These are phyloP conservation scores for Nakaseomyces delphensis DNA, from an alignment of 1,139 yeast species.

Conservation along the genomic window DNA sequence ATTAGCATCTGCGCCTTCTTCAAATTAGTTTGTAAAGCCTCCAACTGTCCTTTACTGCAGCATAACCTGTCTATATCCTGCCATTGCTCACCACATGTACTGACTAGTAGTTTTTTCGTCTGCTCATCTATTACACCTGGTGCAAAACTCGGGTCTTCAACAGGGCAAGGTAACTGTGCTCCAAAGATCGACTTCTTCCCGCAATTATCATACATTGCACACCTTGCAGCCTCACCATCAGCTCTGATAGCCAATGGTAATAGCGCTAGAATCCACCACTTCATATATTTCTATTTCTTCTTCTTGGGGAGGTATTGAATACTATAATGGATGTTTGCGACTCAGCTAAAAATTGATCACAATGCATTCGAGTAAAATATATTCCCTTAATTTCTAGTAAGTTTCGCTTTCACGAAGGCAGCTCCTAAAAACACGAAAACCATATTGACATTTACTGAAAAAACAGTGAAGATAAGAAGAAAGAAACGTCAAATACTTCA, in stretches of 20 bases:
- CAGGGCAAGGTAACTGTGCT: slow-evolving; percentile 67
- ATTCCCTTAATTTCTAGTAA: too few species aligned
- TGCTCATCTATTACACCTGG: slow-evolving; percentile 37
- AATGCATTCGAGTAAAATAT: too few species aligned
- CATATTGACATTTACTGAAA: too few species aligned
- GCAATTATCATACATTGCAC: slow-evolving; percentile 40
- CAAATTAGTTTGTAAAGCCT: slow-evolving; percentile 43
- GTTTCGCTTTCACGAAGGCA: background rate
- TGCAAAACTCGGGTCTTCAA: slow-evolving; percentile 32
- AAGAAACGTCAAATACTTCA: background rate
- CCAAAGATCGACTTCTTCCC: slow-evolving; percentile 82
- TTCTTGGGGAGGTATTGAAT: background rate
- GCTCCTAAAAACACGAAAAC: background rate
- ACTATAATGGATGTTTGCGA: too few species aligned
- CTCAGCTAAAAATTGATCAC: too few species aligned
- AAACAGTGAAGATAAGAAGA: background rate
- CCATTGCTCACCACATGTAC: slow-evolving; percentile 69
- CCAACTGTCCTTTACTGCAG: slow-evolving; percentile 47
- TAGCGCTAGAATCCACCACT: background rate
- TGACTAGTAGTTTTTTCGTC: slow-evolving; percentile 41
- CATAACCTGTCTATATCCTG: slow-evolving; percentile 39
- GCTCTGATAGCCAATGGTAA: slow-evolving; percentile 2
- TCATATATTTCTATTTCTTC: background rate
- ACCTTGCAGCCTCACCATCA: slow-evolving; percentile 14
- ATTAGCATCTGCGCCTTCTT: slow-evolving; percentile 71